A percentile compares a stretch with the other conserved stretches of the same genome.
Conservation (phyloP, 805 yeast species). For the Dipodascus geniculatus region DNA sequence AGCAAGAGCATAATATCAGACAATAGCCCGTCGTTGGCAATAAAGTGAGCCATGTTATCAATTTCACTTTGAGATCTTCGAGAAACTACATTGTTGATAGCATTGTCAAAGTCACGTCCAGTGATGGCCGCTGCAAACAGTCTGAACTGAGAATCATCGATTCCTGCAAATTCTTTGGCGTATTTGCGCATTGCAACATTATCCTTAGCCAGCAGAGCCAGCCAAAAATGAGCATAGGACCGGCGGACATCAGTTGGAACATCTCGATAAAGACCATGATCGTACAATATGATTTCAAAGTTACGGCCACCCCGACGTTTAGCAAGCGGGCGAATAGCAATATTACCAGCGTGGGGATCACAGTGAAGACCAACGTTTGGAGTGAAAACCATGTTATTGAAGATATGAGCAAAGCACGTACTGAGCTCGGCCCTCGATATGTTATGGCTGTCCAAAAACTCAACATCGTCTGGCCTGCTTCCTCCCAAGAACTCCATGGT, state of each 20-base stretch:
- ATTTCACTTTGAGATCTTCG: conserved; percentile 53
- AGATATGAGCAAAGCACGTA: conserved; percentile 75
- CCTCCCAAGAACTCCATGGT: conserved; percentile 86
- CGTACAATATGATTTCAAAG: conserved; percentile 85
- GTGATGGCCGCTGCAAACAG: conserved; percentile 89
- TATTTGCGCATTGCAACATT: conserved; percentile 54
- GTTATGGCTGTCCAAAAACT: conserved; percentile 46
- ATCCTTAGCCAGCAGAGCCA: conserved; percentile 68
- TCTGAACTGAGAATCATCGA: conserved; percentile 65
- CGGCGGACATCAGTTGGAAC: conserved; percentile 68
- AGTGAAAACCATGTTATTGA: conserved; percentile 90
- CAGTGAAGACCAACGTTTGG: conserved; percentile 90
- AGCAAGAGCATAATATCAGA: conserved; percentile 70
- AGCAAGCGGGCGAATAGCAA: conserved; percentile 54
- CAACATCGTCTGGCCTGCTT: conserved; percentile 65
- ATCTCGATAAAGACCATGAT: conserved; percentile 86
- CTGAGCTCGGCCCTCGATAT: conserved; percentile 74
- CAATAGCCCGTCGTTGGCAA: conserved; percentile 46
- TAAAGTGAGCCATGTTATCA: conserved; percentile 47
- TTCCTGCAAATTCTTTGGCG: conserved; percentile 70
- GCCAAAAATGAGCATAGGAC: conserved; percentile 86
- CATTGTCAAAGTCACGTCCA: conserved; percentile 78
- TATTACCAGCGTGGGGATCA: conserved; percentile 96
- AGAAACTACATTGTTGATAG: conserved; percentile 40
- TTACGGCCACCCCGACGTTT: conserved; percentile 40